A percentile compares a stretch with the other conserved stretches of the same genome.
These are phyloP conservation scores for Metschnikowia koreensis DNA, from an alignment of 805 yeast genomes.

Conservation along the genomic window DNA sequence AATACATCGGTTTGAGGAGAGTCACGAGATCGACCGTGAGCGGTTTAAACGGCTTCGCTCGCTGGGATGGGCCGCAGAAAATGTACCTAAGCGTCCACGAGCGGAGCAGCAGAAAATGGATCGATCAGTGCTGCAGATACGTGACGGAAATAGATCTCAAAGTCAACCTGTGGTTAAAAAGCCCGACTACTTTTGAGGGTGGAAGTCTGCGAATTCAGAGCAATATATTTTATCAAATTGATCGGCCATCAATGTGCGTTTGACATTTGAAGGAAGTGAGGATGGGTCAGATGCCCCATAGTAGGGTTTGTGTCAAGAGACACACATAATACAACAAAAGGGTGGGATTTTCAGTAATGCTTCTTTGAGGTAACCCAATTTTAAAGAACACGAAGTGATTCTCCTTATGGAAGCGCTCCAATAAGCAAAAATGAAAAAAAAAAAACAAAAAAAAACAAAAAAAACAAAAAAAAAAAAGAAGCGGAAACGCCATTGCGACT, in stretches of 20 bases:
- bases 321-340: no score
- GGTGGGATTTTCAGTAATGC: no score
- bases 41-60: constrained; percentile 46
- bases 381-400: no score
- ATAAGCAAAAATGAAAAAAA: no score
- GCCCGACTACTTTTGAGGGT: constrained; percentile 2
- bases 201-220: neutral
- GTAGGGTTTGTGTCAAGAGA: no score
- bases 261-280: no score
- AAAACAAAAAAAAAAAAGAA: no score
- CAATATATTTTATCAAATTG: neutral
- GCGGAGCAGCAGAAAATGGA: constrained; percentile 5
- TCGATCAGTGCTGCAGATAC: constrained; percentile 1
- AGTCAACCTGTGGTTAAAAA: neutral
- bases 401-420: no score
- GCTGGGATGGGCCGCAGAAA: neutral
- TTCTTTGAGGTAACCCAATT: no score
- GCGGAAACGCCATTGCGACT: neutral
- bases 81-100: constrained; percentile 6
- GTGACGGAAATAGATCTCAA: neutral
- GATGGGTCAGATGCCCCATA: no score
- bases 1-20: constrained; percentile 72
- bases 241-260: no score
- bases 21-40: constrained; percentile 83
- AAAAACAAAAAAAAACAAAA: no score